These are phyloP conservation scores for Epichloe gansuensis DNA, from an alignment of 2,329 filamentous ascomycete genomes.

Conservation along the genomic window DNA sequence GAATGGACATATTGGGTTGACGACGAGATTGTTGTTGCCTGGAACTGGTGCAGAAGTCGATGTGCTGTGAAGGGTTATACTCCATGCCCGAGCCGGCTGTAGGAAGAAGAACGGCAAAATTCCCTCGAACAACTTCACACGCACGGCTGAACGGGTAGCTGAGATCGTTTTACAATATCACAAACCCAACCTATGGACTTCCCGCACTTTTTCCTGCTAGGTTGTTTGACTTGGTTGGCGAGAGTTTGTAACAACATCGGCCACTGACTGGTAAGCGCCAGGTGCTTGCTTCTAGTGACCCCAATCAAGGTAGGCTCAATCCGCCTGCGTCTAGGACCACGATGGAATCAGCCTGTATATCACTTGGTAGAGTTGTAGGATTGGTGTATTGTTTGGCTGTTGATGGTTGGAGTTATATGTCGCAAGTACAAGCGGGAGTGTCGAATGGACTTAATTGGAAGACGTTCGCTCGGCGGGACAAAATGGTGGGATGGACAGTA, in stretches of 20 bases:
- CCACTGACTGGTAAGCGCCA: background rate
- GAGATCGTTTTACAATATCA: background rate
- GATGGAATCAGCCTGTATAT: background rate
- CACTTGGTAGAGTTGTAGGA: background rate
- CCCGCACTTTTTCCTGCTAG: background rate
- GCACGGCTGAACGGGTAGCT: background rate
- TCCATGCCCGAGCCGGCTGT: conserved; percentile 23
- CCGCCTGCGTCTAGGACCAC: background rate
- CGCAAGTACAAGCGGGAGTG: background rate
- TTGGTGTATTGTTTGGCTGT: background rate
- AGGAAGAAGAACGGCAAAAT: background rate
- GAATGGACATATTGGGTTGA: conserved; percentile 35
- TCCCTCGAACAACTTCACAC: background rate
- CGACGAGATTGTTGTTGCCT: conserved; percentile 13
- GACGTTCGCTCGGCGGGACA: background rate
- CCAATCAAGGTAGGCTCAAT: no score
- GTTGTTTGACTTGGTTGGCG: background rate
- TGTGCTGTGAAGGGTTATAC: conserved; percentile 25
- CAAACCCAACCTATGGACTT: background rate
- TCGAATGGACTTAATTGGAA: background rate
- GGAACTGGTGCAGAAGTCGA: conserved; percentile 16
- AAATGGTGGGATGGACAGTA: conserved; percentile 7
- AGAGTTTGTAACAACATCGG: background rate
- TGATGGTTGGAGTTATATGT: background rate
- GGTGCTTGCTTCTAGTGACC: background rate